These are phyloP conservation scores for Xylaria sp. DNA, from an alignment of 2,329 filamentous ascomycete genomes.

Conservation along the genomic window DNA sequence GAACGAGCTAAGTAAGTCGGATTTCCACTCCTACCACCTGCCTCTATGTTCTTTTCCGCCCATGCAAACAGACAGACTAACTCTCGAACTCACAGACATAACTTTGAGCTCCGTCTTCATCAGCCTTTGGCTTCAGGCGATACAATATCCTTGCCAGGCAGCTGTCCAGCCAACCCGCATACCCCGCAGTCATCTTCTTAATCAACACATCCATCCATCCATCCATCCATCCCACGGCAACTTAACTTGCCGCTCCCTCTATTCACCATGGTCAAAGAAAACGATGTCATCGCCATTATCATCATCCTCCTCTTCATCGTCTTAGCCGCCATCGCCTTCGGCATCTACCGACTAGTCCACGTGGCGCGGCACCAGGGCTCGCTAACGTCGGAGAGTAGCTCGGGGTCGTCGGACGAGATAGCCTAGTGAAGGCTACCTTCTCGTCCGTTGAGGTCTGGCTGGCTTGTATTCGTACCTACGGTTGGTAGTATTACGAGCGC, in stretches of 20 bases:
- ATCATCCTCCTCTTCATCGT: slow-evolving; percentile 74
- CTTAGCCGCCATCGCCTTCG: slow-evolving; percentile 70
- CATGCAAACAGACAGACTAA: not conserved
- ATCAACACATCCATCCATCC: not conserved
- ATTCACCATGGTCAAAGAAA: slow-evolving; percentile 67
- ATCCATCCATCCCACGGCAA: not conserved
- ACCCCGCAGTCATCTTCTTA: not conserved
- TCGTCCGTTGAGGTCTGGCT: not conserved
- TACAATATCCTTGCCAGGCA: too few species aligned
- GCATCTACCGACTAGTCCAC: slow-evolving; percentile 71
- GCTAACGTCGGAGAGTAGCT: slow-evolving; percentile 42
- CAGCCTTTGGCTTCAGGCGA: too few species aligned
- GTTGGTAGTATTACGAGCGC: not conserved
- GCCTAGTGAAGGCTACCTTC: slow-evolving; percentile 15
- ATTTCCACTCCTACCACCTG: not conserved
- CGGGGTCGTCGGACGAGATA: slow-evolving; percentile 34
- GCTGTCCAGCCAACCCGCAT: too few species aligned
- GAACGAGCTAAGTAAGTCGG: not conserved
- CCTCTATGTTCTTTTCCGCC: not conserved
- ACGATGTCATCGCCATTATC: slow-evolving; percentile 76
- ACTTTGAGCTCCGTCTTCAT: too few species aligned
- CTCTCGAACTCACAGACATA: too few species aligned
- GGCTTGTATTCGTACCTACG: slow-evolving; percentile 11
- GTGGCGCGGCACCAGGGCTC: slow-evolving; percentile 56
- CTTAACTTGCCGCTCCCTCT: not conserved